phyloP scores from a whole-genome alignment of 2,329 filamentous ascomycete genomes.

The Colletotrichum sp. region DNA sequence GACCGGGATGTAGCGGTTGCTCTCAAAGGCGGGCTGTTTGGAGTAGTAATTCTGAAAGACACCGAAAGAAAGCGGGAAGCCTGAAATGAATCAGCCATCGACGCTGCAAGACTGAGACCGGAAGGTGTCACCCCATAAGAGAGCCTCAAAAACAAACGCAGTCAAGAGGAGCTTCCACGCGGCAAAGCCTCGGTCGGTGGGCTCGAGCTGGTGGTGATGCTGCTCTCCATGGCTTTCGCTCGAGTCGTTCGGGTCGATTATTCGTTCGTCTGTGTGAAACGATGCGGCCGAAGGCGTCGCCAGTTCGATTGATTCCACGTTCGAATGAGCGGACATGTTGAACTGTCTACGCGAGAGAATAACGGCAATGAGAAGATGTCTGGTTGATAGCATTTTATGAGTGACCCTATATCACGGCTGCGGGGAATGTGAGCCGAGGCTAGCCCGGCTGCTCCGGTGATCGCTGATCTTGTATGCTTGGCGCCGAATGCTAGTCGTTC shows the following conservation, averaged over 20 bases:
- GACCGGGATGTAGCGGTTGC: slow-evolving; percentile 28
- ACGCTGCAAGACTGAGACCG: not conserved
- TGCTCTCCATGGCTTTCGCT: not conserved
- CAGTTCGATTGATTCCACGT: not conserved
- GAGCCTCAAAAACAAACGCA: slow-evolving; percentile 30
- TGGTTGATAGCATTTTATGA: not conserved
- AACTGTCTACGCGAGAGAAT: not conserved
- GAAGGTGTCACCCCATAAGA: slow-evolving; percentile 27
- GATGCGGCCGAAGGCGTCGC: not conserved
- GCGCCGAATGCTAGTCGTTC: not conserved
- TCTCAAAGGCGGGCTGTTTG: slow-evolving; percentile 29
- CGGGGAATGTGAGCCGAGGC: not conserved
- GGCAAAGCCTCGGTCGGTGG: slow-evolving; percentile 26
- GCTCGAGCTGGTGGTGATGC: slow-evolving; percentile 19
- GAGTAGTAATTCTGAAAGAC: slow-evolving; percentile 35
- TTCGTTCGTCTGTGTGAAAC: not conserved
- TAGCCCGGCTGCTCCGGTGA: not conserved
- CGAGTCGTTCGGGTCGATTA: not conserved
- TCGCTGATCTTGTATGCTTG: not conserved
- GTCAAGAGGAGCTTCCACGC: slow-evolving; percentile 30
- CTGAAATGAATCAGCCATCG: slow-evolving; percentile 6
- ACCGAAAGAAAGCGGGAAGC: slow-evolving; percentile 34
- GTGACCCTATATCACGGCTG: not conserved
- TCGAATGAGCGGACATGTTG: not conserved
- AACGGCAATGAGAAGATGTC: not conserved